phyloP scores from a whole-genome alignment of 768 basidiomycete species.

The Trametopsis cervina region DNA sequence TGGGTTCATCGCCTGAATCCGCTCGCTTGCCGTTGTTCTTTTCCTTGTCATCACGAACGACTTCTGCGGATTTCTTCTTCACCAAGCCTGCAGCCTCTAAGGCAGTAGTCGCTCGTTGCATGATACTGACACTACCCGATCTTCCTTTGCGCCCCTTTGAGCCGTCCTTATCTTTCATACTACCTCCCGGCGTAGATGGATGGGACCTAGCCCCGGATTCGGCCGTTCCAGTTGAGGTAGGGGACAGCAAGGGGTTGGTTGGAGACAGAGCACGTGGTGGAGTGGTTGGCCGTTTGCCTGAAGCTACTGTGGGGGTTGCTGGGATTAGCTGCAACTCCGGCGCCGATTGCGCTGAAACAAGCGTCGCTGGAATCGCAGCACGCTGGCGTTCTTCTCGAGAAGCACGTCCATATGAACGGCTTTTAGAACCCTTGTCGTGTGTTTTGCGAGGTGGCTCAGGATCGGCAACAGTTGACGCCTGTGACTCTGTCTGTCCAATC shows the following conservation, averaged over 20 bases:
- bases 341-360: slow-evolving; percentile 31
- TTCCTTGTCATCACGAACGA: slow-evolving; percentile 58
- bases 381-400: slow-evolving; percentile 9
- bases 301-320: slow-evolving; percentile 57
- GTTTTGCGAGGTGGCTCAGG: slow-evolving; percentile 3
- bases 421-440: slow-evolving; percentile 9
- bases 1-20: slow-evolving; percentile 45
- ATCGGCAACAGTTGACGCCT: slow-evolving; percentile 19
- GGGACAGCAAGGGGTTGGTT: slow-evolving; percentile 34
- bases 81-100: slow-evolving; percentile 82
- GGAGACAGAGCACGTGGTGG: slow-evolving; percentile 40
- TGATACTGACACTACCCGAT: slow-evolving; percentile 89
- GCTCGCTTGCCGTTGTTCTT: slow-evolving; percentile 36
- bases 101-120: slow-evolving; percentile 91
- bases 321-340: slow-evolving; percentile 73
- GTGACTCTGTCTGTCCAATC: slow-evolving; percentile 8
- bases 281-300: slow-evolving; percentile 38
- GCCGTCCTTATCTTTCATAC: slow-evolving; percentile 50
- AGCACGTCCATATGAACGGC: slow-evolving; percentile 6
- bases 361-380: slow-evolving; percentile 16
- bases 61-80: slow-evolving; percentile 75
- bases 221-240: slow-evolving; percentile 46
- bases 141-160: slow-evolving; percentile 55
- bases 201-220: slow-evolving; percentile 48
- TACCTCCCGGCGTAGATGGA: slow-evolving; percentile 64